These are phyloP conservation scores for Annulohypoxylon moriforme DNA, from an alignment of 495 filamentous ascomycete species.

Conservation along the genomic window DNA sequence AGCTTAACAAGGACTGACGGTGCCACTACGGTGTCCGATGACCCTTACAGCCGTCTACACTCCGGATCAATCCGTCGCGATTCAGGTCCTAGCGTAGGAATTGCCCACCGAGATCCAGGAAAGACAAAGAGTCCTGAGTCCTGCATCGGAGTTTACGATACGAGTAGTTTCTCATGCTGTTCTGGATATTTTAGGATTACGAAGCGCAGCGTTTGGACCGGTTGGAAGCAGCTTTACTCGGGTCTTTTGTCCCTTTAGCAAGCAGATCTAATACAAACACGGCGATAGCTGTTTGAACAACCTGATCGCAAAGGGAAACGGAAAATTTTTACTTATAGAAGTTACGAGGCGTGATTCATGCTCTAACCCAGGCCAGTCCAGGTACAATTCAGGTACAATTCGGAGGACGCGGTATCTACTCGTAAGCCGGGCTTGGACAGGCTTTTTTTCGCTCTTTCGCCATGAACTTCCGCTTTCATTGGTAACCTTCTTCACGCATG, in stretches of 20 bases:
- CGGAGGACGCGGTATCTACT: background rate
- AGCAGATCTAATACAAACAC: slow-evolving; percentile 9
- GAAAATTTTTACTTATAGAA: slow-evolving; percentile 7
- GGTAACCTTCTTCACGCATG: slow-evolving; percentile 18
- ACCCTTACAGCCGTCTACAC: background rate
- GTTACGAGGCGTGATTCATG: slow-evolving; percentile 26
- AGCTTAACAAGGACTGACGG: slow-evolving; percentile 66
- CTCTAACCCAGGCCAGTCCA: slow-evolving; percentile 9
- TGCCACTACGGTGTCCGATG: background rate
- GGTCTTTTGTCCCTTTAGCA: slow-evolving; percentile 1
- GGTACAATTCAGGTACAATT: background rate
- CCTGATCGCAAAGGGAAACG: background rate
- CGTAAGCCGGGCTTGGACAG: slow-evolving; percentile 7
- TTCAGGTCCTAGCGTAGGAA: slow-evolving; percentile 12
- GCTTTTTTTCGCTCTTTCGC: slow-evolving; percentile 11
- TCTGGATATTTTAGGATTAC: slow-evolving; percentile 4
- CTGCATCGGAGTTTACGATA: slow-evolving; percentile 9
- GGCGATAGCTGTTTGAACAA: slow-evolving; percentile 18
- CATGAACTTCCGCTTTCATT: slow-evolving; percentile 30
- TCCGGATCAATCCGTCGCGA: slow-evolving; percentile 4
- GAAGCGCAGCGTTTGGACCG: background rate
- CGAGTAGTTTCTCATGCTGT: background rate
- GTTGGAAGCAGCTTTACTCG: background rate
- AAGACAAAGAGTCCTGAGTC: background rate
- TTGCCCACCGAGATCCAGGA: slow-evolving; percentile 7